Percentiles rank a stretch among this genome's conserved stretches.
phyloP scores from a whole-genome alignment of 2,329 filamentous ascomycete species.

The Penicillium sp. region DNA sequence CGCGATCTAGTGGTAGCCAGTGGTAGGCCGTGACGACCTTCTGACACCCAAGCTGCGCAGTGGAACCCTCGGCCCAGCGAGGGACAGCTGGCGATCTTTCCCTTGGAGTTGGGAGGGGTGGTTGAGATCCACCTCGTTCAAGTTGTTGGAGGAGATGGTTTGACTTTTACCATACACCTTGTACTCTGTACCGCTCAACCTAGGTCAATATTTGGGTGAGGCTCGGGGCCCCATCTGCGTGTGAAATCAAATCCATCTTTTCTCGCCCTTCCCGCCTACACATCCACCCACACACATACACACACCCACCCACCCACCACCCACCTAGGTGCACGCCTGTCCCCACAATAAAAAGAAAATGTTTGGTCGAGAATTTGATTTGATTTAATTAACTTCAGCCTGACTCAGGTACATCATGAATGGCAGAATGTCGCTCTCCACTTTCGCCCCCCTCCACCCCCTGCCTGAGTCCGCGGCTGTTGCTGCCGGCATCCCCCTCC shows the following conservation, averaged over 20 bases:
- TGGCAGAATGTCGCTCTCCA: slow-evolving; percentile 21
- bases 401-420: slow-evolving; percentile 27
- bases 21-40: slow-evolving; percentile 20
- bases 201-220: slow-evolving; percentile 3
- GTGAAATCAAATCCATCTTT: neutral
- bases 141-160: slow-evolving; percentile 1
- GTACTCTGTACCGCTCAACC: neutral
- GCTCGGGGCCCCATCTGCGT: neutral
- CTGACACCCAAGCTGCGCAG: slow-evolving; percentile 28
- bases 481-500: slow-evolving; percentile 14
- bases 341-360: slow-evolving; percentile 18
- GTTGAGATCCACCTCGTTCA: slow-evolving; percentile 11
- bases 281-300: neutral
- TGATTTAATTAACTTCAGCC: slow-evolving; percentile 26
- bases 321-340: neutral
- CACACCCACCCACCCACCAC: neutral
- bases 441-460: slow-evolving; percentile 10
- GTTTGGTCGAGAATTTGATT: slow-evolving; percentile 23
- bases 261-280: neutral
- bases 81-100: slow-evolving; percentile 27
- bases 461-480: slow-evolving; percentile 13
- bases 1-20: slow-evolving; percentile 24
- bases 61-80: slow-evolving; percentile 24
- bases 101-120: slow-evolving; percentile 11
- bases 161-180: slow-evolving; percentile 13